Evolutionary conservation across 306 rosid species (phyloP), one percentile per base, ranked within the genome.

Genomic region (Dalbergia cultrata): DNA sequence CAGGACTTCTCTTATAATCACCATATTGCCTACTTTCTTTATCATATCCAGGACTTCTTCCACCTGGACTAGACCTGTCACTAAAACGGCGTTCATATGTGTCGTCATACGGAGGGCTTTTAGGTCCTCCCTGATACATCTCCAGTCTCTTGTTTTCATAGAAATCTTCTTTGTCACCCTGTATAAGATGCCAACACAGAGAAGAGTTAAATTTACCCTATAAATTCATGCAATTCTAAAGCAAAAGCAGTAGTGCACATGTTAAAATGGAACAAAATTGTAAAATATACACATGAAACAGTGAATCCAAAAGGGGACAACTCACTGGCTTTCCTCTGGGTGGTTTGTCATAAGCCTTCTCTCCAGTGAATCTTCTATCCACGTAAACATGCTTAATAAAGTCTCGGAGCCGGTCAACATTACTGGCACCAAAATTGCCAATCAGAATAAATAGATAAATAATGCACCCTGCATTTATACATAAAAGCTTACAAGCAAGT

Each of bases 351-450:
- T 14, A 33, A 41, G 80, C 72, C 87, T 81, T 89, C 73, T 91
- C 98, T 44, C 96, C 94, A 3, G 87, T 88, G 76, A 86, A 95
- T 88, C 96, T 88, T 85, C 92, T 89, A 80, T 95, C 99, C 83
- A 85, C 96, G n/a, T 91, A 95, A 80, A 91, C 94, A 82, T 95
- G 99, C 89, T 91, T 95, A 76, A 95, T 91, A 78, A 95, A 95
- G 82, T 90, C 98, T 43, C 99, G 88, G 67, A 95, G 99, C 83
- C 92, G 89, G 84, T 90, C 87, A 50, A 91, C 94, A 79, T 95
- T 93, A 87, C 99, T 95, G 94, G 81, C 54, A 87, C 67, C 73
- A 80, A 86, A 85, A 13, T 64, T 70, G 74, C 74, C 79, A 74
- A 90, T 93, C 80, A 87, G 89, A 83, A 82, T 52, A 71, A 70